Conservation (phyloP, 2,329 filamentous ascomycete species). For the Exophiala aquamarina region DNA sequence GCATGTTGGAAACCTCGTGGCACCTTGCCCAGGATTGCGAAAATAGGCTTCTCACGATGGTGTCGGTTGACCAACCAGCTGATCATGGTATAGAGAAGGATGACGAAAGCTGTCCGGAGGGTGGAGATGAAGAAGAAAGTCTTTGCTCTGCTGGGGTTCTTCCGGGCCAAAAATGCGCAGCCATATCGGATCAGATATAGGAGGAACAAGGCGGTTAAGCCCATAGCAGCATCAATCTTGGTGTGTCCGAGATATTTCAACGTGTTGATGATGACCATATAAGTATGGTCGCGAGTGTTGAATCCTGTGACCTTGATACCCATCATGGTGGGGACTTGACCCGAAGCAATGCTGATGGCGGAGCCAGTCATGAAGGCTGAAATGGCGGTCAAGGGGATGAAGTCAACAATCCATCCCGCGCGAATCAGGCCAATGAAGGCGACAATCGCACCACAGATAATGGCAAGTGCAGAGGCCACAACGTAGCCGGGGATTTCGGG, state of each 20-base stretch:
- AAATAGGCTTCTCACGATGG: slow-evolving; percentile 61
- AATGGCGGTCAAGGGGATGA: slow-evolving; percentile 87
- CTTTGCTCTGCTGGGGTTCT: slow-evolving; percentile 68
- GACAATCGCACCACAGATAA: slow-evolving; percentile 77
- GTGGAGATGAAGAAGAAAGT: slow-evolving; percentile 88
- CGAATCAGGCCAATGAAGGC: slow-evolving; percentile 75
- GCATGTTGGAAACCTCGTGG: slow-evolving; percentile 85
- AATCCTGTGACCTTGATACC: slow-evolving; percentile 70
- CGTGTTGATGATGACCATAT: slow-evolving; percentile 78
- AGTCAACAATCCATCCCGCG: slow-evolving; percentile 85
- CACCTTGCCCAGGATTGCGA: slow-evolving; percentile 73
- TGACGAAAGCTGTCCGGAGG: slow-evolving; percentile 85
- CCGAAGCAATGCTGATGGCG: slow-evolving; percentile 80
- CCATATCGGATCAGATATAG: slow-evolving; percentile 72
- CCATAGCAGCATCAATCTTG: slow-evolving; percentile 80
- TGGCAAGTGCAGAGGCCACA: slow-evolving; percentile 74
- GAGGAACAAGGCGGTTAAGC: slow-evolving; percentile 74
- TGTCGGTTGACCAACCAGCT: slow-evolving; percentile 80
- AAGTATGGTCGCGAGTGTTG: slow-evolving; percentile 75
- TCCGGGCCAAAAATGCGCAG: slow-evolving; percentile 67
- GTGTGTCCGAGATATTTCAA: slow-evolving; percentile 68
- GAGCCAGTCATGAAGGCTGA: slow-evolving; percentile 97
- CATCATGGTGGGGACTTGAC: slow-evolving; percentile 79
- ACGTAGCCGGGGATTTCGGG: slow-evolving; percentile 61
- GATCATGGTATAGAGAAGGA: slow-evolving; percentile 87